phyloP scores from a whole-genome alignment of 2,329 filamentous ascomycete species.

The Bipolaris sorokiniana region DNA sequence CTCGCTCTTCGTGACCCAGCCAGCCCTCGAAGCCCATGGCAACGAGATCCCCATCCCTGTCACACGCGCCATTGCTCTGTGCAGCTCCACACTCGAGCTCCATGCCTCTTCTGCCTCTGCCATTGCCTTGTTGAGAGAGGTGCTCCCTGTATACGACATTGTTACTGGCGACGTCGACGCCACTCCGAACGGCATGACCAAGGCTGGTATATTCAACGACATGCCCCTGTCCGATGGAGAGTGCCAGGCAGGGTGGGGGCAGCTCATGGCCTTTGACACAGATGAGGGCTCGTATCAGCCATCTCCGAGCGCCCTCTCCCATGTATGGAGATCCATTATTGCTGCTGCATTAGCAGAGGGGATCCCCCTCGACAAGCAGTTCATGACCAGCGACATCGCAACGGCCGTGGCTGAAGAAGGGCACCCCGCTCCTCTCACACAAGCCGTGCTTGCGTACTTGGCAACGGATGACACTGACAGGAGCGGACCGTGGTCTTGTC shows the following conservation, averaged over 20 bases:
- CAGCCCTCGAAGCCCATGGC: constrained; percentile 48
- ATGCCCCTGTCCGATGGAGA: constrained; percentile 60
- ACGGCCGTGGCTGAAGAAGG: constrained; percentile 45
- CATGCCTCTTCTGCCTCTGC: constrained; percentile 46
- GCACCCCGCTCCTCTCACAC: constrained; percentile 46
- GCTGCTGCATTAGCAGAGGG: constrained; percentile 51
- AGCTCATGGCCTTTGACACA: constrained; percentile 61
- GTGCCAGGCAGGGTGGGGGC: constrained; percentile 58
- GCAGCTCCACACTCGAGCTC: constrained; percentile 54
- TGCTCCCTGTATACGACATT: constrained; percentile 50
- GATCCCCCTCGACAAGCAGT: constrained; percentile 48
- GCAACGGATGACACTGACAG: constrained; percentile 34
- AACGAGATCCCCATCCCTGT: constrained; percentile 42
- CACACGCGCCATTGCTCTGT: constrained; percentile 54
- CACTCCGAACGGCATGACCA: constrained; percentile 39
- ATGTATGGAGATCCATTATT: constrained; percentile 57
- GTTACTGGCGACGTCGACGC: constrained; percentile 37
- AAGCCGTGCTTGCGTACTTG: constrained; percentile 48
- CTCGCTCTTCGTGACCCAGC: constrained; percentile 62
- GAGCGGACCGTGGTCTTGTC: constrained; percentile 42
- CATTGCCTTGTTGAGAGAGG: constrained; percentile 43
- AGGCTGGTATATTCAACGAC: constrained; percentile 54
- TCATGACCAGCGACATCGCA: constrained; percentile 44
- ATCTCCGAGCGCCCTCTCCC: constrained; percentile 54
- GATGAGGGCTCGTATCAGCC: constrained; percentile 53